These are phyloP conservation scores for Exophiala calicioides DNA, from an alignment of 2,329 filamentous ascomycete species.

Conservation along the genomic window DNA sequence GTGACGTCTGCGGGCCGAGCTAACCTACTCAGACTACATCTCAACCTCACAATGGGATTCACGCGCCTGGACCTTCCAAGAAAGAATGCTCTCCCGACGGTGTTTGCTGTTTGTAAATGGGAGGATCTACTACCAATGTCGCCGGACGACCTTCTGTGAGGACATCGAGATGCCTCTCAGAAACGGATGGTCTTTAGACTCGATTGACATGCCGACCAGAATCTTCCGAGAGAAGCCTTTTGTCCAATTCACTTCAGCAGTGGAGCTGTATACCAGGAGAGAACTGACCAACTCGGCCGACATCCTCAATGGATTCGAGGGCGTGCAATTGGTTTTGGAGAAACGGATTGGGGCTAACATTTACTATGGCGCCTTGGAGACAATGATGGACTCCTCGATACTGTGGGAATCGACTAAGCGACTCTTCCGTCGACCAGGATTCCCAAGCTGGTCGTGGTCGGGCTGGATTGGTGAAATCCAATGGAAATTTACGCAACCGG, in stretches of 20 bases:
- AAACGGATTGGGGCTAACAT: slow-evolving; percentile 27
- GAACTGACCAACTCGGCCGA: slow-evolving; percentile 30
- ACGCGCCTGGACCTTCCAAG: slow-evolving; percentile 45
- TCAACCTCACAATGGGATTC: slow-evolving; percentile 38
- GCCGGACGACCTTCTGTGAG: slow-evolving; percentile 31
- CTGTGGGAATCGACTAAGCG: slow-evolving; percentile 32
- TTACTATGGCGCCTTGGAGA: slow-evolving; percentile 29
- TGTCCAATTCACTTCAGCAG: slow-evolving; percentile 31
- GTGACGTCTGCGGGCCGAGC: background rate
- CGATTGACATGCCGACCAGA: slow-evolving; percentile 32
- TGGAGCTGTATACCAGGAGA: slow-evolving; percentile 32
- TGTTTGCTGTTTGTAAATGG: slow-evolving; percentile 41
- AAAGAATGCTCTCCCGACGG: slow-evolving; percentile 39
- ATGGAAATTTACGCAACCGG: slow-evolving; percentile 30
- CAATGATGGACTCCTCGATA: slow-evolving; percentile 30
- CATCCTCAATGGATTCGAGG: slow-evolving; percentile 31
- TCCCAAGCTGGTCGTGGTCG: slow-evolving; percentile 32
- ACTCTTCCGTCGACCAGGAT: slow-evolving; percentile 24
- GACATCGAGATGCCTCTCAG: slow-evolving; percentile 30
- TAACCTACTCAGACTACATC: slow-evolving; percentile 27
- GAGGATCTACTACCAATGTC: slow-evolving; percentile 32
- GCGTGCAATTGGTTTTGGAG: slow-evolving; percentile 30
- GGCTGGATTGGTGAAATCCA: slow-evolving; percentile 33
- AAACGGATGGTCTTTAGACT: slow-evolving; percentile 31
- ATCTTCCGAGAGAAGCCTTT: slow-evolving; percentile 32